A percentile compares a stretch with the other conserved stretches of the same genome.
phyloP scores from a whole-genome alignment of 2,329 filamentous ascomycete genomes.

The Cladosporium velox region DNA sequence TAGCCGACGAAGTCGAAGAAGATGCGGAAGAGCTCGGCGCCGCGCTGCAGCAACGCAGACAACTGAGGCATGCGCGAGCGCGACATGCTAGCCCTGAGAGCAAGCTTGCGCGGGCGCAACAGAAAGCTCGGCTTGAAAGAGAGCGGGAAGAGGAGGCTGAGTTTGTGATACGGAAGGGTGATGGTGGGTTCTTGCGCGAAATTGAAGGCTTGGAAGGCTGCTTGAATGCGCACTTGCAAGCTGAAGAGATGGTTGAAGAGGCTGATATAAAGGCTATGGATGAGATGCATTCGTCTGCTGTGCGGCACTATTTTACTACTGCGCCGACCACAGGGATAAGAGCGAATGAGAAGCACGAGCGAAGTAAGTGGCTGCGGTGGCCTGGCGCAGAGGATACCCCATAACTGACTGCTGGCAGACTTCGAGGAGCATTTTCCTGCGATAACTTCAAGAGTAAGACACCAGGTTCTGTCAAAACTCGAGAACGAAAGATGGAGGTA shows the following conservation, averaged over 20 bases:
- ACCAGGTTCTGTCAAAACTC: conserved; percentile 12
- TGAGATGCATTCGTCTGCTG: conserved; percentile 4
- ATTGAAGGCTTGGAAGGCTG: conserved; percentile 6
- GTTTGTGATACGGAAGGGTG: conserved; percentile 16
- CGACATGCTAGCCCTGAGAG: conserved; percentile 2
- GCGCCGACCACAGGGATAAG: conserved; percentile 8
- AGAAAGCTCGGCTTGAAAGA: conserved; percentile 8
- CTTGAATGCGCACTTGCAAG: conserved; percentile 8
- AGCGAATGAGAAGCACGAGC: conserved; percentile 16
- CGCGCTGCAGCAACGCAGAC: conserved; percentile 11
- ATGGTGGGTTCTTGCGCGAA: conserved; percentile 1
- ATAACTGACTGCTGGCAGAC: neutral
- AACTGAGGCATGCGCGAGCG: neutral
- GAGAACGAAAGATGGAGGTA: conserved; percentile 18
- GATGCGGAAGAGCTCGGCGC: conserved; percentile 8
- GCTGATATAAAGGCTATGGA: conserved; percentile 11
- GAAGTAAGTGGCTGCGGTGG: neutral
- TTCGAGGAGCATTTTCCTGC: conserved; percentile 15
- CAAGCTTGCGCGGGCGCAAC: conserved; percentile 15
- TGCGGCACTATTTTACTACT: conserved; percentile 9
- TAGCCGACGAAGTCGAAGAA: conserved; percentile 14
- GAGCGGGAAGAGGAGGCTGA: conserved; percentile 14
- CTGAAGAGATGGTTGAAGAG: conserved; percentile 17
- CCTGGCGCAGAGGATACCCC: neutral
- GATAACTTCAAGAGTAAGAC: neutral